These are phyloP conservation scores for Gloeostereum incarnatum DNA, from an alignment of 768 basidiomycete species.

Conservation along the genomic window DNA sequence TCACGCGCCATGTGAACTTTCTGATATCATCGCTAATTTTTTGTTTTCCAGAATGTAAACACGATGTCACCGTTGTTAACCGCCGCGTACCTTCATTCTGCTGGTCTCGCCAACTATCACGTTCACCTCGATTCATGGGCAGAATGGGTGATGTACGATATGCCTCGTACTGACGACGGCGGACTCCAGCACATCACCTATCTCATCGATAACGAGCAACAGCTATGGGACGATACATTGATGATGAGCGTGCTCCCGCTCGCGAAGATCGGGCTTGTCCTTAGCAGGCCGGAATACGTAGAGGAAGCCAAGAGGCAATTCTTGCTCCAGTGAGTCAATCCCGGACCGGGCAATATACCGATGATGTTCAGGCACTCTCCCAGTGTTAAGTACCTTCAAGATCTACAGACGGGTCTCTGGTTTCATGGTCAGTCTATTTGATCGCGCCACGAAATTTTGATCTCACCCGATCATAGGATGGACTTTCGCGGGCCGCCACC, in stretches of 20 bases:
- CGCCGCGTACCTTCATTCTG: conserved; percentile 32
- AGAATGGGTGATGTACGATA: conserved; percentile 41
- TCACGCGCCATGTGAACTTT: too few relatives aligned
- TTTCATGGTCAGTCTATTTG: conserved; percentile 28
- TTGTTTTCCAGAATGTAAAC: conserved; percentile 36
- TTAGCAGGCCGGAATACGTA: conserved; percentile 37
- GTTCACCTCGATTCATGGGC: conserved; percentile 37
- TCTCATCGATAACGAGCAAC: conserved; percentile 28
- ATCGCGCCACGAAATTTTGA: not conserved
- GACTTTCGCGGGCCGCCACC: conserved; percentile 35
- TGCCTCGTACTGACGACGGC: conserved; percentile 35
- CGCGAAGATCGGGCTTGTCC: conserved; percentile 44
- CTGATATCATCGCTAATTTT: not conserved
- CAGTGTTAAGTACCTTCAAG: conserved; percentile 36
- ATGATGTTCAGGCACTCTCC: too few relatives aligned
- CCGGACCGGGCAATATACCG: too few relatives aligned
- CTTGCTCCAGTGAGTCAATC: conserved; percentile 30
- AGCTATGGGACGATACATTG: conserved; percentile 49
- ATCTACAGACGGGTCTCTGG: conserved; percentile 33
- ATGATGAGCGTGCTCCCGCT: conserved; percentile 53
- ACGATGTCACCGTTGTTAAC: conserved; percentile 45
- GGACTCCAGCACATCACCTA: conserved; percentile 42
- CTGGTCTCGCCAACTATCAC: conserved; percentile 21
- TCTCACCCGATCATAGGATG: conserved; percentile 19
- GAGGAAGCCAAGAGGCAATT: conserved; percentile 48